phyloP scores from a whole-genome alignment of 352 stramenopile species.

The Pythium pyrilobum region DNA sequence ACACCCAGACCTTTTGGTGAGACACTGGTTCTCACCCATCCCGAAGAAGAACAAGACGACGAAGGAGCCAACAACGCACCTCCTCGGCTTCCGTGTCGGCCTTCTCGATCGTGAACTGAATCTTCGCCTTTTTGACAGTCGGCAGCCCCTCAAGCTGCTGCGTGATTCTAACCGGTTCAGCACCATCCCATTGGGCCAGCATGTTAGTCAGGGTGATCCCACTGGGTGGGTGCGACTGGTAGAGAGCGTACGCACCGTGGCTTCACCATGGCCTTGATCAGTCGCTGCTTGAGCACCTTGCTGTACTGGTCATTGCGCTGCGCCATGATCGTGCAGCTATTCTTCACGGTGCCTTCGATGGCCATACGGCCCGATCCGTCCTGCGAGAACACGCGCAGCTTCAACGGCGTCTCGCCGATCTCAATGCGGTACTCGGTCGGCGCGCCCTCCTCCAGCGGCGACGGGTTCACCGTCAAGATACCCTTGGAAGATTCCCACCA shows the following conservation, averaged over 20 bases:
- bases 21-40: no score
- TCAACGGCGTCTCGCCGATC: slow-evolving; percentile 68
- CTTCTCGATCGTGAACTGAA: slow-evolving; percentile 84
- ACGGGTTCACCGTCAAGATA: slow-evolving; percentile 70
- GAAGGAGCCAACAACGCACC: slow-evolving; percentile 21
- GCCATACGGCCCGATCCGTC: slow-evolving; percentile 84
- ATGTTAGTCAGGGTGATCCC: no score
- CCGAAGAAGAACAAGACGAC: neutral
- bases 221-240: neutral
- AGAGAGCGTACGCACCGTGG: slow-evolving; percentile 19
- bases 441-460: slow-evolving; percentile 68
- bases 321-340: slow-evolving; percentile 82
- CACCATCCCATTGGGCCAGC: no score
- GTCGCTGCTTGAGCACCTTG: slow-evolving; percentile 74
- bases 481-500: slow-evolving; percentile 28
- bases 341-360: slow-evolving; percentile 82
- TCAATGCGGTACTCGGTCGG: slow-evolving; percentile 79
- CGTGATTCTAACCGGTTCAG: slow-evolving; percentile 50
- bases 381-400: slow-evolving; percentile 82
- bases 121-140: slow-evolving; percentile 72
- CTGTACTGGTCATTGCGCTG: slow-evolving; percentile 83
- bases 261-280: slow-evolving; percentile 87
- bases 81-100: slow-evolving; percentile 58
- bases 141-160: slow-evolving; percentile 69
- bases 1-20: slow-evolving; percentile 17